Evolutionary conservation across 495 filamentous ascomycete genomes (phyloP).

Genomic region (Daldinia grandis): DNA sequence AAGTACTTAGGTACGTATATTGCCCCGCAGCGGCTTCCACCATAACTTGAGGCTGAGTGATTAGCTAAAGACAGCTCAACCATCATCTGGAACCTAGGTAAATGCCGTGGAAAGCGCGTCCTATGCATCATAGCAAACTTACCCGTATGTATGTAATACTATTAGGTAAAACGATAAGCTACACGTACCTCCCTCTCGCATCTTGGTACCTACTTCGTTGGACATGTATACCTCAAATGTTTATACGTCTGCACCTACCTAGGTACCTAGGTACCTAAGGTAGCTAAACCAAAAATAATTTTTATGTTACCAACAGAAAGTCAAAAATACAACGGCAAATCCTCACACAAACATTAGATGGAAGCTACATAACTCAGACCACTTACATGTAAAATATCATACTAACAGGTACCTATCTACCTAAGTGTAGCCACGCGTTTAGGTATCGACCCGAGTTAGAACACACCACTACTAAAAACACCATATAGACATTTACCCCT

Average conservation of each 20-base stretch:
- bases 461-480: not conserved
- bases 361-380: no score
- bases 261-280: not conserved
- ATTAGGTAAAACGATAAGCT: not conserved
- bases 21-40: not conserved
- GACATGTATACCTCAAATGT: no score
- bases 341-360: no score
- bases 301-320: not conserved
- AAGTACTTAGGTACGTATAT: not conserved
- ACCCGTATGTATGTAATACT: not conserved
- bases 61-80: not conserved
- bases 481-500: not conserved
- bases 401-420: no score
- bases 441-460: not conserved
- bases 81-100: no score
- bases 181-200: no score
- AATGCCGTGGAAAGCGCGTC: not conserved
- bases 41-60: not conserved
- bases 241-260: no score
- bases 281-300: not conserved
- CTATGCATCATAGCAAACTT: not conserved
- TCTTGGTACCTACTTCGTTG: no score
- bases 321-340: not conserved
- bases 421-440: no score
- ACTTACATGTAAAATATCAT: no score